phyloP scores from a whole-genome alignment of 192 early-diverging fungal species.

The Coemansia sp. region DNA sequence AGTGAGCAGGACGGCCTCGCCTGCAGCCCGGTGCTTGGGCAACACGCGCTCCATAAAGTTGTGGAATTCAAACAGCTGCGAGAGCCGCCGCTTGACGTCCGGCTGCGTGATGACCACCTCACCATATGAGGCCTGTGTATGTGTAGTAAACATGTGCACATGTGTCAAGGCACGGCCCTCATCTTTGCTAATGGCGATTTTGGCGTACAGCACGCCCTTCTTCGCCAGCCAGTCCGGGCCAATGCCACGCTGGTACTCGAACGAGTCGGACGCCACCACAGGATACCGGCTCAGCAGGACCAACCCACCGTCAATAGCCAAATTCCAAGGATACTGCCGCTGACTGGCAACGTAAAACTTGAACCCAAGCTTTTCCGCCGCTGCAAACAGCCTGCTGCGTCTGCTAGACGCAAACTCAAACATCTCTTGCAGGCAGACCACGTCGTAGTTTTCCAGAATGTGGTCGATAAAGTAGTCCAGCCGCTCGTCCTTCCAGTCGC shows the following conservation, averaged over 20 bases:
- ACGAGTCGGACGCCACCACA: constrained; percentile 56
- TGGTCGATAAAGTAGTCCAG: constrained; percentile 65
- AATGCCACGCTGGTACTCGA: constrained; percentile 65
- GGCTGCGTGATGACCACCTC: constrained; percentile 55
- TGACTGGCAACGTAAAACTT: constrained; percentile 61
- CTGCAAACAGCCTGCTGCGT: constrained; percentile 58
- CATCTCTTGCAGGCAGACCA: constrained; percentile 79
- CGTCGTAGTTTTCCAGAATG: constrained; percentile 69
- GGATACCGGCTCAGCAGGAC: constrained; percentile 72
- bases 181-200: constrained; percentile 56
- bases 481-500: constrained; percentile 79
- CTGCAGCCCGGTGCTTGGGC: constrained; percentile 32
- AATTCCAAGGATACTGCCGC: constrained; percentile 59
- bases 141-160: constrained; percentile 77
- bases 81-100: constrained; percentile 52
- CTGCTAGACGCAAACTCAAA: constrained; percentile 68
- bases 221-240: constrained; percentile 69
- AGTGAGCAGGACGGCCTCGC: constrained; percentile 59
- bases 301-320: constrained; percentile 72
- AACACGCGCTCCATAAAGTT: constrained; percentile 60
- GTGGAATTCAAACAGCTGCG: constrained; percentile 66
- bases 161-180: no score
- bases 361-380: constrained; percentile 66
- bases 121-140: constrained; percentile 77
- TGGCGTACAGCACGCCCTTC: constrained; percentile 78